Base-by-base conservation (phyloP, 2,329 filamentous ascomycete genomes). In the Graphilbum sp. region DNA sequence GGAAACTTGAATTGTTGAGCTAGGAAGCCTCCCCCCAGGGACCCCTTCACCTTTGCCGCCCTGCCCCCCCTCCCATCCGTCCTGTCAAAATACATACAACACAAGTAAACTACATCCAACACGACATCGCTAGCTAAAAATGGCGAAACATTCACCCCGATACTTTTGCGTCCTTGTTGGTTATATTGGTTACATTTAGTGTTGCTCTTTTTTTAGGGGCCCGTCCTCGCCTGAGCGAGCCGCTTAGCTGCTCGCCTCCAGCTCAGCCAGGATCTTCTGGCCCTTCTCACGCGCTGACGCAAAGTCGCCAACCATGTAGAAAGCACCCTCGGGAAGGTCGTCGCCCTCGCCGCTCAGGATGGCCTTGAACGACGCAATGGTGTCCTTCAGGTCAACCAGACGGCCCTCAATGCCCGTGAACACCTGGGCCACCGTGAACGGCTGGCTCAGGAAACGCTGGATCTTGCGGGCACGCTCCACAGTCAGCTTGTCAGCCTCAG, bases 391-490 rank as follows among this genome's bases (percentile, higher is more conserved):
- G 66, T 95, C 86, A 56, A 98, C 90, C 52, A 98, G 82, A 66
- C 76, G 75, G 66, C 90, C 90, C 79, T 95, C 83, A 62, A 95
- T 95, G 67, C 73, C 73, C 65, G 81, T 87, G 77, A 87, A 87
- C 56, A 87, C 74, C 58, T 77, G 69, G 50, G 50, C 74, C 47
- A 79, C 90, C 54, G 90, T 90, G 78, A 98, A 98, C 61, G 90
- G 90, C 75, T 98, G 90, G 66, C 76, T 84, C 74, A 98, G 74
- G 86, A 98, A 98, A 81, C 87, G 83, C 76, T 98, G 90, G 62
- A 98, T 80, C 78, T 96, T 96, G 74, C 90, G 88, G 66, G 90
- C 90, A 79, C 90, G 90, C 81, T 98, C 90, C 75, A 98, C 90
- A 54, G 90, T 96, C 57, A 98, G 79, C 81, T 98, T 95, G 67